Evolutionary conservation across 2,329 filamentous ascomycete species (phyloP).

Genomic region (Diaporthe sp.): DNA sequence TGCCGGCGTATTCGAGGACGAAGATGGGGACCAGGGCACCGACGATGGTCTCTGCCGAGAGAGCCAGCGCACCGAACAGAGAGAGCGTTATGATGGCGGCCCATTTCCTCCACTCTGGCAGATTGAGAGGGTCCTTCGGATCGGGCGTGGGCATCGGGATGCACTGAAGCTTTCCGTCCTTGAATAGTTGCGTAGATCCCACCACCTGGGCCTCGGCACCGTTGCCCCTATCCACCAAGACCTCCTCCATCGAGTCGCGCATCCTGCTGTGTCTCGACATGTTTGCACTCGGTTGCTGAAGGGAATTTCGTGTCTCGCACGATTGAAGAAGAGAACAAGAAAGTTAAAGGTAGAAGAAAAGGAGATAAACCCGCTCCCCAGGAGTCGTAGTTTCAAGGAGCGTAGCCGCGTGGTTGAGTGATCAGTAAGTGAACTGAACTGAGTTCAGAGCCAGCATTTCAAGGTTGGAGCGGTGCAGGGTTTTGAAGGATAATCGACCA

Average conservation of each 20-base stretch:
- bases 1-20: constrained; percentile 40
- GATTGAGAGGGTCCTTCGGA: constrained; percentile 39
- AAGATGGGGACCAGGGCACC: constrained; percentile 39
- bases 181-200: constrained; percentile 36
- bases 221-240: constrained; percentile 17
- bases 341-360: not conserved
- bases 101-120: constrained; percentile 41
- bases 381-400: constrained; percentile 23
- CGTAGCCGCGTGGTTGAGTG: constrained; percentile 10
- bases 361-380: constrained; percentile 5
- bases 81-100: constrained; percentile 37
- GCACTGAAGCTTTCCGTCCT: constrained; percentile 34
- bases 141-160: constrained; percentile 36
- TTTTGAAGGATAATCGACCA: constrained; percentile 23
- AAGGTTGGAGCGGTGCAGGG: constrained; percentile 10
- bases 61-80: constrained; percentile 39
- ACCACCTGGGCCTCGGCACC: constrained; percentile 31
- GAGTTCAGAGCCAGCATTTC: not conserved
- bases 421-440: not conserved
- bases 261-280: constrained; percentile 21
- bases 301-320: not conserved
- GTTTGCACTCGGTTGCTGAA: not conserved
- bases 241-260: constrained; percentile 32
- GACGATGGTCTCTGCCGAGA: constrained; percentile 39
- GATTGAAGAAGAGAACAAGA: not conserved